These are phyloP conservation scores for Botrytis paeoniae DNA, from an alignment of 2,329 filamentous ascomycete genomes.

Conservation along the genomic window DNA sequence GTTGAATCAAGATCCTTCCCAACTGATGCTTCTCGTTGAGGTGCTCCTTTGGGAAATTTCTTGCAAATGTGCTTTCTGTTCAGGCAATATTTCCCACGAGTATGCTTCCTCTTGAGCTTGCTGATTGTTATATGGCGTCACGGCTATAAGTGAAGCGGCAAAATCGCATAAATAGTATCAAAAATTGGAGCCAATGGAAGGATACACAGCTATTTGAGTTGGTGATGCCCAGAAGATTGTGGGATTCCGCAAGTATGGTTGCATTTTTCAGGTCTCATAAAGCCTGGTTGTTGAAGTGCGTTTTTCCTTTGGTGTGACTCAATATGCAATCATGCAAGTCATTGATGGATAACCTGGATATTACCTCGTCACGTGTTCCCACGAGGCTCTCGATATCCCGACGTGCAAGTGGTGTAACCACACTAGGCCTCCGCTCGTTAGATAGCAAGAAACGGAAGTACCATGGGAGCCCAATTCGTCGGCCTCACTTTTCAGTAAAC, in stretches of 20 bases:
- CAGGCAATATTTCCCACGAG: background rate
- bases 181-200: background rate
- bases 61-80: background rate
- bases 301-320: background rate
- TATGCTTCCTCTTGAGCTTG: background rate
- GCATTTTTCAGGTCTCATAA: background rate
- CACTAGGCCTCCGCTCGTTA: slow-evolving; percentile 21
- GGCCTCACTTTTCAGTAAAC: slow-evolving; percentile 24
- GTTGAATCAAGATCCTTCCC: background rate
- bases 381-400: slow-evolving; percentile 4
- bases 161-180: background rate
- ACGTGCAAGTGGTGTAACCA: slow-evolving; percentile 24
- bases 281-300: background rate
- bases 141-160: background rate
- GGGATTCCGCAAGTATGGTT: background rate
- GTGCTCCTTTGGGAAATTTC: background rate
- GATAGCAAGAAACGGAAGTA: slow-evolving; percentile 6
- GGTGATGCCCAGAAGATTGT: background rate
- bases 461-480: background rate
- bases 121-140: background rate
- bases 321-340: slow-evolving; percentile 14
- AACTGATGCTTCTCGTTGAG: background rate
- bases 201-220: background rate
- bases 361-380: background rate
- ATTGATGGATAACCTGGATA: slow-evolving; percentile 14